Base-by-base conservation (phyloP, 495 filamentous ascomycete genomes). In the Pseudomonodictys pantanalensis region DNA sequence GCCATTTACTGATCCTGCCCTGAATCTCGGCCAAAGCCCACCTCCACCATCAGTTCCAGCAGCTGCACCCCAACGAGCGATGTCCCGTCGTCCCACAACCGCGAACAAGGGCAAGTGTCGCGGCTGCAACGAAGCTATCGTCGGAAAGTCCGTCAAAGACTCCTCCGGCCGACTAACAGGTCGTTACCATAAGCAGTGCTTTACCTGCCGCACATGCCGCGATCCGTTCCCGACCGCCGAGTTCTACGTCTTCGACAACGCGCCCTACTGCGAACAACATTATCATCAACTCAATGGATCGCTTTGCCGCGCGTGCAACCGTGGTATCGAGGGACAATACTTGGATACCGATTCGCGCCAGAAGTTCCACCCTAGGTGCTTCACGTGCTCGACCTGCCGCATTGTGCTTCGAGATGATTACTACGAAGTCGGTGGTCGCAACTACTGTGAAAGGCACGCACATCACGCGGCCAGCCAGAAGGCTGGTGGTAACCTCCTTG, bases 141-240 rank as follows among this genome's bases (percentile, higher is more conserved):
- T 81, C 41, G 93, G 93, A 18, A 97, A 96, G 71, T 96, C 92
- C 0, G 84, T 98, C 44, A 93, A 91, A 25, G 93, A 89, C 12
- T 91, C 92, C 1, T 93, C 97, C 62, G 95, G 95, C 20, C 87
- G 92, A 42, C 79, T 98, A 3, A 95, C 92, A 1, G 93, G 93
- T 0, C 85, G 91, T 32, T 98, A 96, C 67, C 93, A 98, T 72
- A 91, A 92, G 64, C 79, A 85, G 12, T 98, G 93, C 68, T 97
- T 98, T 70, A 89, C 92, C 3, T 98, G 93, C 77, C 83, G 82
- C 2, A 90, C 88, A 6, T 98, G 93, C 76, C 74, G 75, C 11
- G 80, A 82, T 23, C 88, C 92, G 2, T 98, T 98, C 67, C 77
- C 84, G 43, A 92, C 92, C 0, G 80, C 89, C 1, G 92, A 93